These are phyloP conservation scores for Thielaviopsis ethacetica DNA, from an alignment of 2,329 filamentous ascomycete species.

Conservation along the genomic window DNA sequence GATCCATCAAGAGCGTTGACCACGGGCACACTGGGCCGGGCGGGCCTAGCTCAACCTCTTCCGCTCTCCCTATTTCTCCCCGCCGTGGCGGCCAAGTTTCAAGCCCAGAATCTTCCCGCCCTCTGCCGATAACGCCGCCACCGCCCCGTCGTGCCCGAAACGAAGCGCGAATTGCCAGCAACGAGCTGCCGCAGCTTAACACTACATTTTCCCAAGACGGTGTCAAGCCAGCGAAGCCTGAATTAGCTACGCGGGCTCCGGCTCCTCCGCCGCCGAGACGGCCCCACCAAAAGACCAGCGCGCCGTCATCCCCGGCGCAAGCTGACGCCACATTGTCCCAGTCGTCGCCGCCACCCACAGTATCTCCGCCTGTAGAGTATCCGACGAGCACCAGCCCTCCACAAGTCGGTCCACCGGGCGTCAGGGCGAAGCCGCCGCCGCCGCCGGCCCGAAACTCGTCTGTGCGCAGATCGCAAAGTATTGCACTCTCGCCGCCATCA, in stretches of 20 bases:
- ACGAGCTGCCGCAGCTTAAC: conserved; percentile 30
- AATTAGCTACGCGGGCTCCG: conserved; percentile 17
- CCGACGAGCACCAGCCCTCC: too few species aligned
- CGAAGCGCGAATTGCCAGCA: conserved; percentile 36
- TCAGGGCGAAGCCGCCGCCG: conserved; percentile 20
- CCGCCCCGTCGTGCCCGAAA: conserved; percentile 30
- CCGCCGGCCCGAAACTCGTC: conserved; percentile 29
- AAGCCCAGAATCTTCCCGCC: neutral
- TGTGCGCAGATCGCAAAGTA: conserved; percentile 28
- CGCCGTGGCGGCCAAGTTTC: neutral
- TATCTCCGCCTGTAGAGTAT: too few species aligned
- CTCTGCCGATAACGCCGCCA: conserved; percentile 36
- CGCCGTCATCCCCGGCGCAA: neutral
- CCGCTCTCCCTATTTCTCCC: conserved; percentile 15
- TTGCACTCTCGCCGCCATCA: conserved; percentile 17
- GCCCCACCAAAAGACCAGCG: conserved; percentile 9
- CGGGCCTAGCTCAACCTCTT: too few species aligned
- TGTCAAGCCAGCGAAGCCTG: conserved; percentile 23
- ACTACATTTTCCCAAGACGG: conserved; percentile 2
- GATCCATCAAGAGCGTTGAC: conserved; percentile 42
- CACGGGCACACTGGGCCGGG: conserved; percentile 19
- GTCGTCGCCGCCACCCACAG: neutral
- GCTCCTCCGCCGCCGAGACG: conserved; percentile 2
- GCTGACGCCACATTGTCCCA: neutral
- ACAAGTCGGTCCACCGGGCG: neutral